phyloP scores from a whole-genome alignment of 164 flowering plant species.

The Magnolia kwangsiensis region DNA sequence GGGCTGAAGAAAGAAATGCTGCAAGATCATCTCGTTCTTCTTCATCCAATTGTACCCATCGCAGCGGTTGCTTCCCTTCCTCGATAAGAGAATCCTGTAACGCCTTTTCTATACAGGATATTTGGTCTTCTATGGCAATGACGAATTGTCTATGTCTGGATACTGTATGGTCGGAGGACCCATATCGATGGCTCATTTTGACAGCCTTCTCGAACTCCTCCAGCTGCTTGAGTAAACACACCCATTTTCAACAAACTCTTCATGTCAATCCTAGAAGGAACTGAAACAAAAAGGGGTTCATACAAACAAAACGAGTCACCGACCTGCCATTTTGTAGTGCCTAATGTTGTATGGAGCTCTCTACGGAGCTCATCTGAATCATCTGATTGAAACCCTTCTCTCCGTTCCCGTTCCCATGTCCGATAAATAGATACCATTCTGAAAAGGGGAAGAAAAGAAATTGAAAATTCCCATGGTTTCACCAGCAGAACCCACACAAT shows the following conservation, averaged over 20 bases:
- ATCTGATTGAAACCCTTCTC: constrained; percentile 33
- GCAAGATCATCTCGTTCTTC: constrained; percentile 81
- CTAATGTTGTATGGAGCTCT: constrained; percentile 77
- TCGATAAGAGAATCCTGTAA: constrained; percentile 43
- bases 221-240: constrained; percentile 39
- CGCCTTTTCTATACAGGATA: constrained; percentile 52
- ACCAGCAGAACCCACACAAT: too few species aligned
- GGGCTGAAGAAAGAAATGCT: constrained; percentile 64
- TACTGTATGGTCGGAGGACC: constrained; percentile 37
- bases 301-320: not conserved
- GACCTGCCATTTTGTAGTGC: constrained; percentile 98
- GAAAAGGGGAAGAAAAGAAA: constrained; percentile 6
- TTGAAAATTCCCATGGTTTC: too few species aligned
- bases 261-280: not conserved
- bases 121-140: constrained; percentile 64
- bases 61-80: constrained; percentile 57
- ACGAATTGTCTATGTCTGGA: constrained; percentile 69
- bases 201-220: constrained; percentile 94
- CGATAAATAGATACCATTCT: constrained; percentile 90
- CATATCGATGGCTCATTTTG: constrained; percentile 47
- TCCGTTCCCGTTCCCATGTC: constrained; percentile 58
- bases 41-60: constrained; percentile 78
- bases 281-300: not conserved
- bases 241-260: not conserved
- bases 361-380: constrained; percentile 47